Base-by-base conservation (phyloP, 495 filamentous ascomycete species). In the Lentithecium fluviatile region DNA sequence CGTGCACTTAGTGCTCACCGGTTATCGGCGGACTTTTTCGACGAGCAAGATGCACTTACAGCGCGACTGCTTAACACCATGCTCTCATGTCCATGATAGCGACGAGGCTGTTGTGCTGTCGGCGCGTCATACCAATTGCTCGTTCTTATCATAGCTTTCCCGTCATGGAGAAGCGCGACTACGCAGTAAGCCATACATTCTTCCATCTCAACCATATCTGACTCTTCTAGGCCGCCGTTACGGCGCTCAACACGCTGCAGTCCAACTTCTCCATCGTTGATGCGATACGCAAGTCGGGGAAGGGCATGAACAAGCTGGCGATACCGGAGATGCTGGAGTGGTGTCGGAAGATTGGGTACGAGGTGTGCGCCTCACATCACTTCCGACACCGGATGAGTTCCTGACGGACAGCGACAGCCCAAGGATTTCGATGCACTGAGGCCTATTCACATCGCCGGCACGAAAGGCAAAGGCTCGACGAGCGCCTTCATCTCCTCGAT, bases 381-480 rank as follows among this genome's bases (percentile, higher is more conserved):
- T 20, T 57, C 21, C 42, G 15, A 12, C 29, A 24, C n/a, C 21
- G n/a, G 48, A 32, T 49, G 24, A 40, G 50, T 2, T 34, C 17
- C 29, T 52, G 29, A 26, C 29, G 25, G 34, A 8, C 21, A 8
- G 20, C 34, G 25, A 42, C 70, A 88, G 87, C 82, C 86, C n/a
- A 79, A 77, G 21, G 91, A 96, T 70, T 81, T 97, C 55, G 80
- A 89, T 62, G 77, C 76, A 2, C 75, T 97, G 36, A 91, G 91
- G 64, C 78, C 84, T 29, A 75, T 95, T 12, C 92, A 97, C 69
- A 85, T 97, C 20, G 88, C 91, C 12, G 92, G 92, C 38, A 96
- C 91, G 12, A 97, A 97, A 77, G 92, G 92, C 58, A 97, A 97
- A 75, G 92, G 92, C 37, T 87, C 84, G 54, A 89, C 86, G 13